Conservation (phyloP, 2,329 filamentous ascomycete species). For the Diaporthe sp. region DNA sequence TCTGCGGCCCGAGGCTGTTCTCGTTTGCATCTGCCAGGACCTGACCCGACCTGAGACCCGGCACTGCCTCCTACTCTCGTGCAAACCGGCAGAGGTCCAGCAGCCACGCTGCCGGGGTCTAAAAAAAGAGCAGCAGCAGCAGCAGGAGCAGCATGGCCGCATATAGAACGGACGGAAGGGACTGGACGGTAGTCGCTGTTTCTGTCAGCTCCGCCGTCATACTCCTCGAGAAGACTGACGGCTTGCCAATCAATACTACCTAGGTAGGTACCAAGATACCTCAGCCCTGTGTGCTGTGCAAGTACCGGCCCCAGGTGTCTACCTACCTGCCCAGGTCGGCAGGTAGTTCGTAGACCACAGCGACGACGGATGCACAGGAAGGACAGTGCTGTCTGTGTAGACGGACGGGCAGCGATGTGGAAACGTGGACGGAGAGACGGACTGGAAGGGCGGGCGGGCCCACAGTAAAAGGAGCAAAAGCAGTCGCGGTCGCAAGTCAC, state of each 20-base stretch:
- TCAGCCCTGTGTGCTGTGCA: neutral
- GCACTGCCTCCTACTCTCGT: neutral
- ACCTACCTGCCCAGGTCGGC: no score
- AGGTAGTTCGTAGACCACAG: neutral
- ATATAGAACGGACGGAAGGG: constrained; percentile 1
- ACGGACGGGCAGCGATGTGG: constrained; percentile 1
- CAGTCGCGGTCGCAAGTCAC: constrained; percentile 1
- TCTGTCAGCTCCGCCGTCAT: constrained; percentile 16
- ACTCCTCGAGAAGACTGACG: neutral
- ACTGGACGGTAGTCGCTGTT: constrained; percentile 3
- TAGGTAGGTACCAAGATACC: neutral
- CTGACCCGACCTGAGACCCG: constrained; percentile 16
- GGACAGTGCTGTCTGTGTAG: no score
- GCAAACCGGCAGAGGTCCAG: neutral
- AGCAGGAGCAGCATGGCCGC: neutral
- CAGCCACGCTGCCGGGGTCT: constrained; percentile 9
- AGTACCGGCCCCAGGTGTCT: neutral
- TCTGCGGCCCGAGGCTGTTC: constrained; percentile 13
- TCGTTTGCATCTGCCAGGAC: constrained; percentile 12
- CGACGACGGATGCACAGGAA: neutral
- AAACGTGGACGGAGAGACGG: constrained; percentile 7
- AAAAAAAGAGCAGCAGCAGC: constrained; percentile 19
- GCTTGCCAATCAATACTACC: neutral
- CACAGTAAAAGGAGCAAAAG: constrained; percentile 23
- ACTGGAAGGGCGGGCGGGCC: constrained; percentile 21